A percentile compares a stretch with the other conserved stretches of the same genome.
These are phyloP conservation scores for Exophiala sideris DNA, from an alignment of 2,329 filamentous ascomycete species.

Conservation along the genomic window DNA sequence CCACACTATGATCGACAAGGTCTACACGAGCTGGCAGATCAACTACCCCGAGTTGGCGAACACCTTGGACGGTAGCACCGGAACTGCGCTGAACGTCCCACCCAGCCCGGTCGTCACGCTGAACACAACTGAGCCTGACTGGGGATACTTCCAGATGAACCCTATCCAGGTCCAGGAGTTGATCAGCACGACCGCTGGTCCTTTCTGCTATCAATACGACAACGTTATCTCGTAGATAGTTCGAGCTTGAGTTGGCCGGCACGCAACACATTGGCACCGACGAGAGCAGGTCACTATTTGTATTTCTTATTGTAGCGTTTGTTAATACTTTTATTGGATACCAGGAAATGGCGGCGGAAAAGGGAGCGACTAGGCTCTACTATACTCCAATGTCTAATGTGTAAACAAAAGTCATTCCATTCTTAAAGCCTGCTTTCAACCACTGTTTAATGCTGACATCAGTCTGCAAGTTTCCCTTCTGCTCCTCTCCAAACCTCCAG, in stretches of 20 bases:
- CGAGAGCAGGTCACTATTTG: not conserved
- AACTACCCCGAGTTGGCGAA: slow-evolving; percentile 24
- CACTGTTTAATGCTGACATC: no score
- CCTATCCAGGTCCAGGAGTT: slow-evolving; percentile 24
- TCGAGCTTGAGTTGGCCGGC: not conserved
- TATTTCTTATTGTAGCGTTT: not conserved
- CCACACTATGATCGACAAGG: slow-evolving; percentile 29
- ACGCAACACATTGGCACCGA: slow-evolving; percentile 3
- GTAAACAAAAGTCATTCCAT: no score
- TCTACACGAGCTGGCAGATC: slow-evolving; percentile 28
- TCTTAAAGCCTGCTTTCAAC: no score
- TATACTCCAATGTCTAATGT: no score
- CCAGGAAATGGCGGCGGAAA: no score
- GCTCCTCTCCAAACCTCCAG: no score
- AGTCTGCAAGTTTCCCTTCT: no score
- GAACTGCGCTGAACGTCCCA: slow-evolving; percentile 27
- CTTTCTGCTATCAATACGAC: slow-evolving; percentile 30
- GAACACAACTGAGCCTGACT: slow-evolving; percentile 23
- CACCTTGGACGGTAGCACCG: slow-evolving; percentile 24
- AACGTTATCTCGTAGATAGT: slow-evolving; percentile 12
- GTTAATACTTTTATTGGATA: no score
- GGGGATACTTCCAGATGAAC: slow-evolving; percentile 25
- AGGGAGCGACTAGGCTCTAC: no score
- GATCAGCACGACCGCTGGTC: slow-evolving; percentile 27
- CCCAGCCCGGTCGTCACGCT: slow-evolving; percentile 27